Evolutionary conservation across 306 rosid genomes (phyloP).

Genomic region (Sindora glabra): DNA sequence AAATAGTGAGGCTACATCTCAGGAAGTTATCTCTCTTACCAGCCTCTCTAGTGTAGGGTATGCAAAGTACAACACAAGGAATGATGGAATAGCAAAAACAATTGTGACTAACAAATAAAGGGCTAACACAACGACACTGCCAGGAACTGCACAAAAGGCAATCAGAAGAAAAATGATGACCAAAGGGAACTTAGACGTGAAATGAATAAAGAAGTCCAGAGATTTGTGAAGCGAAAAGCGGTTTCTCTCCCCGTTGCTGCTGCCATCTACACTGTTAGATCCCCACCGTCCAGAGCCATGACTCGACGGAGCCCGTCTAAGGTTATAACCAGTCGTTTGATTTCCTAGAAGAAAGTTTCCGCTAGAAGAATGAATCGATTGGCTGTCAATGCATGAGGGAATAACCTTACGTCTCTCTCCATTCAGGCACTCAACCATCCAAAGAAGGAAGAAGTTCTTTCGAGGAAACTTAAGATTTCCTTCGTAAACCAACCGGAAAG

Average conservation of each 20-base stretch:
- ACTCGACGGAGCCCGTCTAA: slow-evolving; percentile 40
- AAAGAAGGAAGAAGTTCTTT: slow-evolving; percentile 81
- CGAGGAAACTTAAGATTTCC: slow-evolving; percentile 72
- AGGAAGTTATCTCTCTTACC: slow-evolving; percentile 62
- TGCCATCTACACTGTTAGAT: slow-evolving; percentile 21
- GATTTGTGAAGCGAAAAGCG: slow-evolving; percentile 50
- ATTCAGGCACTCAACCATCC: slow-evolving; percentile 93
- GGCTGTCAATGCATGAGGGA: slow-evolving; percentile 40
- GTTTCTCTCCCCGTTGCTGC: slow-evolving; percentile 27
- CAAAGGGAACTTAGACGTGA: slow-evolving; percentile 76
- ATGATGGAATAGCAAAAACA: slow-evolving; percentile 80
- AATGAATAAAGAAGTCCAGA: slow-evolving; percentile 66
- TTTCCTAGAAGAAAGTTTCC: slow-evolving; percentile 32
- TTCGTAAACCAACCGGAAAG: slow-evolving; percentile 62
- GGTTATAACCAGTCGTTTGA: slow-evolving; percentile 32
- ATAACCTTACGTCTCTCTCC: slow-evolving; percentile 54
- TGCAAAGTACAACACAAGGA: slow-evolving; percentile 62
- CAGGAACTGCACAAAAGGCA: slow-evolving; percentile 58
- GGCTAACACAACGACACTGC: slow-evolving; percentile 58
- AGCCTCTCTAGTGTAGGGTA: slow-evolving; percentile 68
- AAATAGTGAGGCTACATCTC: slow-evolving; percentile 25
- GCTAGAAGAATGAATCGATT: slow-evolving; percentile 31
- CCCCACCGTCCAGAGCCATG: slow-evolving; percentile 26
- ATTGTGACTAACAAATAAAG: slow-evolving; percentile 68
- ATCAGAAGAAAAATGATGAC: slow-evolving; percentile 58